Conservation (phyloP, 1,139 yeast species). For the Sugiyamaella xylanicola region DNA sequence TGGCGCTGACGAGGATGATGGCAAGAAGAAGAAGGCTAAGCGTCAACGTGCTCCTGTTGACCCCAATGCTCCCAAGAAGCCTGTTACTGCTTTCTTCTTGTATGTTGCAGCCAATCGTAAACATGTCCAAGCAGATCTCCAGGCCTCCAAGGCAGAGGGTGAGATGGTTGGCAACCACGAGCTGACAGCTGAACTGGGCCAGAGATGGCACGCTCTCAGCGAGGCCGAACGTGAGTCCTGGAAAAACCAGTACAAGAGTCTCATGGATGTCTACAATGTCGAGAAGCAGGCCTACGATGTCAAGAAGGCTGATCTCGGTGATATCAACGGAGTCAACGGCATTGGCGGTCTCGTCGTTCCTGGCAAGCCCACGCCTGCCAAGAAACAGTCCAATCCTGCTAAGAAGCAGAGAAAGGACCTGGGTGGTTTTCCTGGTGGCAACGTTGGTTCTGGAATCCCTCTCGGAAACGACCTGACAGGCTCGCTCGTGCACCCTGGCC, state of each 20-base stretch:
- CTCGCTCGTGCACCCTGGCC: not conserved
- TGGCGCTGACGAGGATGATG: constrained; percentile 50
- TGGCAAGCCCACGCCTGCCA: constrained; percentile 20
- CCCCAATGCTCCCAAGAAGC: constrained; percentile 59
- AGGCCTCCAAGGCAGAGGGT: constrained; percentile 46
- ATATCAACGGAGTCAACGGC: constrained; percentile 29
- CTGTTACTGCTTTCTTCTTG: constrained; percentile 78
- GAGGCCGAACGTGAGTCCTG: constrained; percentile 71
- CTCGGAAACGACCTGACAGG: not conserved
- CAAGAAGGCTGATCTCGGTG: constrained; percentile 42
- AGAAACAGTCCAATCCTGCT: constrained; percentile 18
- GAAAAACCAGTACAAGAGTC: constrained; percentile 71
- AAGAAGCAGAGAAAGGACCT: constrained; percentile 13
- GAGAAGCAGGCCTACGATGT: constrained; percentile 67
- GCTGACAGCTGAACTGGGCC: constrained; percentile 74
- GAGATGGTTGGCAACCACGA: constrained; percentile 72
- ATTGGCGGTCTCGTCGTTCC: constrained; percentile 33
- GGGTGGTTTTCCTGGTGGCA: not conserved
- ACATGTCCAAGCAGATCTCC: constrained; percentile 56
- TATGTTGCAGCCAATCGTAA: constrained; percentile 52
- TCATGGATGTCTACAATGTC: constrained; percentile 62
- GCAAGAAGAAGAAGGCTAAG: constrained; percentile 47
- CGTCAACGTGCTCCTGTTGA: constrained; percentile 40
- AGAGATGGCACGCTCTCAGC: constrained; percentile 71
- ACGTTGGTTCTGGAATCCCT: not conserved